Base-by-base conservation (phyloP, 192 early-diverging fungal species). In the Martensiomyces pterosporus region DNA sequence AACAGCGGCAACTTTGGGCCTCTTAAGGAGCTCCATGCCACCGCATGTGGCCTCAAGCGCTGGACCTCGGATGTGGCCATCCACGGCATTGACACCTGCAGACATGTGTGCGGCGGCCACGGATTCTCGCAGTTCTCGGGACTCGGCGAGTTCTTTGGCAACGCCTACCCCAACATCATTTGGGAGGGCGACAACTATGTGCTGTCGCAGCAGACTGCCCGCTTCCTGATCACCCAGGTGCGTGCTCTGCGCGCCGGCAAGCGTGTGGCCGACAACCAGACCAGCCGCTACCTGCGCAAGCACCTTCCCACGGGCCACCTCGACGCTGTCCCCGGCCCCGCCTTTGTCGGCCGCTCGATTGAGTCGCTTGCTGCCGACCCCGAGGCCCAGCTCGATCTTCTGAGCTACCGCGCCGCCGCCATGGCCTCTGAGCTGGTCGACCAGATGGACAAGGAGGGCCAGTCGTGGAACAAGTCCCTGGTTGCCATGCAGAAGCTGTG, bases 111-210 rank as follows among this genome's bases (percentile, higher is more conserved):
- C 58, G 88, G 88, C 58, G 88, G 88, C 24, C 86, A 90, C 25
- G 88, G 86, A 3, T 90, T 82, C 64, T 85, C 84, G 24, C 67
- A 67, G 41, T 88, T 85, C 74, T 82, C 82, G 32, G 88, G 88
- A 1, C 71, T 90, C 10, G 76, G 74, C 23, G 66, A 78, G 38
- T 78, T 88, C 62, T 80, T 81, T 23, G 79, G 78, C 57, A 82
- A 90, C 55, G 76, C 80, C 39, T 76, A 82, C 21, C 86, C 86
- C 13, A 87, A 86, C 46, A 81, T 81, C 35, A 90, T 85, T 40
- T 88, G 82, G 84, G 88, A 90, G 61, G 88, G 88, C 39, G 88
- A 90, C 57, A 90, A 90, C 77, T 84, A 85, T 57, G 78, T 94
- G 16, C 59, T 94, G 49, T 85, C 87, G 5, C 91, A 91, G 64